These are phyloP conservation scores for Fusarium sp. DNA, from an alignment of 2,329 filamentous ascomycete genomes.

Conservation along the genomic window DNA sequence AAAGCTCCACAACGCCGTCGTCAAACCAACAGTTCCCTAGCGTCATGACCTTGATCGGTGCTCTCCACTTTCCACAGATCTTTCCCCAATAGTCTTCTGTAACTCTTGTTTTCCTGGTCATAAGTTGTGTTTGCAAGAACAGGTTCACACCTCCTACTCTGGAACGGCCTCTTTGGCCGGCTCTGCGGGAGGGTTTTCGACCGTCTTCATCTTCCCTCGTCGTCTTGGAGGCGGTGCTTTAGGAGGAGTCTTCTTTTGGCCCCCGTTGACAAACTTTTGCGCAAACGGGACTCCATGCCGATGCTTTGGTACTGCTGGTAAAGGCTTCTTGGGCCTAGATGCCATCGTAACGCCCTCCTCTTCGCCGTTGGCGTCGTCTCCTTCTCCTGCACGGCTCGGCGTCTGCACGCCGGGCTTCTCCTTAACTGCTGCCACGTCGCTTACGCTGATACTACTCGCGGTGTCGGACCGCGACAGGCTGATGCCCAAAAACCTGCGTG, in stretches of 20 bases:
- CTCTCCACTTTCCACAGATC: slow-evolving; percentile 8
- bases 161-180: slow-evolving; percentile 40
- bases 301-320: slow-evolving; percentile 68
- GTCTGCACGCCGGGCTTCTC: slow-evolving; percentile 88
- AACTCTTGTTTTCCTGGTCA: slow-evolving; percentile 1
- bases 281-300: slow-evolving; percentile 63
- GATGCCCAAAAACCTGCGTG: slow-evolving; percentile 75
- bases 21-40: slow-evolving; percentile 21
- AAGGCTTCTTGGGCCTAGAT: slow-evolving; percentile 57
- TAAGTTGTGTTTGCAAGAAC: slow-evolving; percentile 1
- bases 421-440: slow-evolving; percentile 81
- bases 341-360: slow-evolving; percentile 39
- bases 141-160: slow-evolving; percentile 24
- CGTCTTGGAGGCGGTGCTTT: slow-evolving; percentile 61
- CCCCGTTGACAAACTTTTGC: slow-evolving; percentile 47
- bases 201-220: slow-evolving; percentile 55
- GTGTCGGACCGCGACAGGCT: slow-evolving; percentile 73
- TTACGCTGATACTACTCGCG: slow-evolving; percentile 80
- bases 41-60: slow-evolving; percentile 11
- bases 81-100: neutral
- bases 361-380: slow-evolving; percentile 38
- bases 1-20: slow-evolving; percentile 40
- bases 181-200: slow-evolving; percentile 48
- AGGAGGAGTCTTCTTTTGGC: slow-evolving; percentile 56
- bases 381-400: slow-evolving; percentile 69